Base-by-base conservation (phyloP, 345 rosid species). In the Euclidium syriacum region DNA sequence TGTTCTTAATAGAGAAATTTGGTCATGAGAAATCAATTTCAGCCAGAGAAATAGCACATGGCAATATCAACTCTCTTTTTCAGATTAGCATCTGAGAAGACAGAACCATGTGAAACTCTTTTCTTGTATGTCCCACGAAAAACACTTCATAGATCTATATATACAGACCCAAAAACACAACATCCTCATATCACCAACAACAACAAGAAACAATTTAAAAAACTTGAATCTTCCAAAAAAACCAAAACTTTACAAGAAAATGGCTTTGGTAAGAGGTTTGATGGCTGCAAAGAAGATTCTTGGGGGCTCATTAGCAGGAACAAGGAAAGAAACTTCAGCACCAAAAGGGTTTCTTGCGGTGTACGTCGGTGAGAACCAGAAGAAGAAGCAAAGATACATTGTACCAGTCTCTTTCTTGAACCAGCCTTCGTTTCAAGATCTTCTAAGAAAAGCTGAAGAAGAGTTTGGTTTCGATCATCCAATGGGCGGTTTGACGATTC, bases 401-500 rank as follows among this genome's bases (percentile, higher is more conserved):
- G 72, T 84, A 10, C 87, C 87, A 3, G 48, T 82, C 0, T 77
- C 80, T 4, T 69, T 59, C 58, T 52, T 79, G 58, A 79, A 65
- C 39, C 58, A 77, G 34, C 72, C 82, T 41, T 68, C 60, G 3
- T 84, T 84, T 36, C 86, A 72, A 46, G 58, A 51, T 38, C 59
- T 80, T 69, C 67, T 82, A 7, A 52, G 53, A 9, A 73, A 52
- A 46, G 74, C 76, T 0, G 95, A 77, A 47, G 81, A 84, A 57
- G 83, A 82, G 30, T 73, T 74, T 3, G 80, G 83, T 0, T 74
- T 67, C 14, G 35, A 73, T 50, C 83, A 80, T 65, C 80, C 78
- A 1, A 77, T 58, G 70, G 85, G 85, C 0, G 80, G 79, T 15
- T 64, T 84, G 11, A 82, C 74, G 6, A 66, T 86, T 52, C 87